Evolutionary conservation across 1,284 basidiomycete genomes (phyloP).

Genomic region (Rhodotorula glutinis): DNA sequence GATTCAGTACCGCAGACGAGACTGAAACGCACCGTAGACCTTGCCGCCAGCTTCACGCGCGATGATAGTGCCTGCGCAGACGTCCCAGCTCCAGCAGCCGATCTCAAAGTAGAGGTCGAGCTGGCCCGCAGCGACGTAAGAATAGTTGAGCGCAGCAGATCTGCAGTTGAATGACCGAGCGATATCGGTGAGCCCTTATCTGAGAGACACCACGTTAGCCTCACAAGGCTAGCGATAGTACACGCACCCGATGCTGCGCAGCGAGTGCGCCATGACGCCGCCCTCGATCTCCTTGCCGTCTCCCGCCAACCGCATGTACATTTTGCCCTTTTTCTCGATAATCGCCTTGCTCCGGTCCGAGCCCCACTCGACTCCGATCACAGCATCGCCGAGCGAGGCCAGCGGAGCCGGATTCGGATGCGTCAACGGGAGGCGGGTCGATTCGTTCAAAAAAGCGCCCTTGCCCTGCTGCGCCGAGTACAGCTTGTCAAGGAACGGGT

Average conservation of each 20-base stretch:
- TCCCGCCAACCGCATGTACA: conserved; percentile 73
- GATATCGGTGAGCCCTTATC: no score
- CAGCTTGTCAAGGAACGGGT: conserved; percentile 80
- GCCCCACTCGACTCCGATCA: conserved; percentile 89
- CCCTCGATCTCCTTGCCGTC: conserved; percentile 63
- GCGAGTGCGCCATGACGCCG: conserved; percentile 82
- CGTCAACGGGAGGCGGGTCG: conserved; percentile 60
- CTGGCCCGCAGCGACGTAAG: conserved; percentile 72
- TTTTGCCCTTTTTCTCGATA: conserved; percentile 64
- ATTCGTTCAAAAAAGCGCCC: conserved; percentile 70
- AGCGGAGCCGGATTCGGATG: conserved; percentile 67
- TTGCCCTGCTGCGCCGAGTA: conserved; percentile 76
- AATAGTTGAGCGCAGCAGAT: conserved; percentile 73
- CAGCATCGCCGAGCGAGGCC: conserved; percentile 70
- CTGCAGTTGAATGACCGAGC: conserved; percentile 8
- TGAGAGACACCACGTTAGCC: no score
- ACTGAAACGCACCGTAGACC: conserved; percentile 55
- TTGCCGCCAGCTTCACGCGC: conserved; percentile 82
- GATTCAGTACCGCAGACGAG: no score
- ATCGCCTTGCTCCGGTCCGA: conserved; percentile 64
- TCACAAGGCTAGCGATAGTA: not conserved
- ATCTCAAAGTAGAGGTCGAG: conserved; percentile 84
- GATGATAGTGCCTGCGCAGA: conserved; percentile 81
- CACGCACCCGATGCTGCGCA: conserved; percentile 71
- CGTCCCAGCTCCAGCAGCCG: conserved; percentile 64